Evolutionary conservation across 768 basidiomycete genomes (phyloP).

Genomic region (Termitomyces heimii): DNA sequence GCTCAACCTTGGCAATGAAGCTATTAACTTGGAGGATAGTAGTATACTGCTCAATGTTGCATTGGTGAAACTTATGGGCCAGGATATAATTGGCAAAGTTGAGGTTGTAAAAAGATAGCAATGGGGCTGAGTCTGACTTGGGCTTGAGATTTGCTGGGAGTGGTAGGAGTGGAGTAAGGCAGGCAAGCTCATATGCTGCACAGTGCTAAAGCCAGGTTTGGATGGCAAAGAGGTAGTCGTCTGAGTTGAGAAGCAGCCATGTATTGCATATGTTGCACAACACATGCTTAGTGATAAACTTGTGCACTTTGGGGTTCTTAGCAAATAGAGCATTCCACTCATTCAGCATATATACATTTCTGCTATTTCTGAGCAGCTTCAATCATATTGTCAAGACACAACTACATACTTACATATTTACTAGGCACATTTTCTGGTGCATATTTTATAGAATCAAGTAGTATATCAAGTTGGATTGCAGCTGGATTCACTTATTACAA

Average conservation of each 20-base stretch:
- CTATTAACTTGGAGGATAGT: slow-evolving; percentile 61
- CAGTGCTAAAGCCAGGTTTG: slow-evolving; percentile 67
- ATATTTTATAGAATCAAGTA: slow-evolving; percentile 86
- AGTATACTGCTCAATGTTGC: slow-evolving; percentile 75
- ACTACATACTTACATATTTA: too few relatives aligned
- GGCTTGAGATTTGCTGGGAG: neutral
- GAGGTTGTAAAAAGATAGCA: slow-evolving; percentile 44
- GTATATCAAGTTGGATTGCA: slow-evolving; percentile 79
- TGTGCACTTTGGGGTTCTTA: slow-evolving; percentile 65
- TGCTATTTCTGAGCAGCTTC: too few relatives aligned
- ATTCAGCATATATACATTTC: slow-evolving; percentile 50
- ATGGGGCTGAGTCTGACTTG: neutral
- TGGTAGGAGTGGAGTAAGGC: too few relatives aligned
- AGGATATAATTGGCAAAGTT: slow-evolving; percentile 50
- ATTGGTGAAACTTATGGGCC: slow-evolving; percentile 58
- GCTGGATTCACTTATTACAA: slow-evolving; percentile 81
- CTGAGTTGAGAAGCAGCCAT: slow-evolving; percentile 58
- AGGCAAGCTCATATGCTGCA: slow-evolving; percentile 40
- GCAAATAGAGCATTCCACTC: slow-evolving; percentile 52
- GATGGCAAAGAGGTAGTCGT: slow-evolving; percentile 57
- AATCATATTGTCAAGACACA: slow-evolving; percentile 73
- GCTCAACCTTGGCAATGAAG: slow-evolving; percentile 66
- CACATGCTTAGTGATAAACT: slow-evolving; percentile 67
- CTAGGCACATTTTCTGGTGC: slow-evolving; percentile 75
- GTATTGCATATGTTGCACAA: slow-evolving; percentile 63